These are phyloP conservation scores for Clausena lansium DNA, from an alignment of 345 rosid genomes.

Conservation along the genomic window DNA sequence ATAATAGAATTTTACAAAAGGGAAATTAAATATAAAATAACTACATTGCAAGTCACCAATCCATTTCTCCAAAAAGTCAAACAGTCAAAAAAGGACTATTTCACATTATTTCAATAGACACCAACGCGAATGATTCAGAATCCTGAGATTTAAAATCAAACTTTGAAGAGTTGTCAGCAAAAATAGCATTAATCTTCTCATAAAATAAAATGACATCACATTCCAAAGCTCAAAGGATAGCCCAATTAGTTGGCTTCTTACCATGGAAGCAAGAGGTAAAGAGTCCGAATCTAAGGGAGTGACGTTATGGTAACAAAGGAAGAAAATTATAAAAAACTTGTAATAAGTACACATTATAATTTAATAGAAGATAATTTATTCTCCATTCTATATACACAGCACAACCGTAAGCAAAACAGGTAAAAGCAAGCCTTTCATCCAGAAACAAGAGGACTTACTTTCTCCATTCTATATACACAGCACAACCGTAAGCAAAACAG, in stretches of 20 bases:
- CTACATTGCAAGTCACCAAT: background rate
- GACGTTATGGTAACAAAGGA: background rate
- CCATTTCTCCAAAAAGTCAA: background rate
- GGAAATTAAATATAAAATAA: background rate
- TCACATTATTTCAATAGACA: background rate
- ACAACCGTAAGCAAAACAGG: background rate
- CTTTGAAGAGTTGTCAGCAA: background rate
- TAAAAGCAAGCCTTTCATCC: background rate
- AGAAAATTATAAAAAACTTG: background rate
- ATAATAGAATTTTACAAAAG: too few species aligned
- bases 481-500: background rate
- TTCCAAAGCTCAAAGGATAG: background rate
- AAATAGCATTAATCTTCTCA: background rate
- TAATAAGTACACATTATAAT: background rate
- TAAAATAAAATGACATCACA: background rate
- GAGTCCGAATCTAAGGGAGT: too few species aligned
- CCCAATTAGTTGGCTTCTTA: too few species aligned
- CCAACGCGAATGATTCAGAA: background rate
- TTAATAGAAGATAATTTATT: background rate
- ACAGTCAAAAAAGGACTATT: background rate
- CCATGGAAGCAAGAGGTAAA: too few species aligned
- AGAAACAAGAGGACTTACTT: constrained; percentile 55
- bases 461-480: background rate
- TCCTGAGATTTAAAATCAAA: background rate
- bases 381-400: background rate